Conservation (phyloP, 495 filamentous ascomycete species). For the Penicillium lividum region DNA sequence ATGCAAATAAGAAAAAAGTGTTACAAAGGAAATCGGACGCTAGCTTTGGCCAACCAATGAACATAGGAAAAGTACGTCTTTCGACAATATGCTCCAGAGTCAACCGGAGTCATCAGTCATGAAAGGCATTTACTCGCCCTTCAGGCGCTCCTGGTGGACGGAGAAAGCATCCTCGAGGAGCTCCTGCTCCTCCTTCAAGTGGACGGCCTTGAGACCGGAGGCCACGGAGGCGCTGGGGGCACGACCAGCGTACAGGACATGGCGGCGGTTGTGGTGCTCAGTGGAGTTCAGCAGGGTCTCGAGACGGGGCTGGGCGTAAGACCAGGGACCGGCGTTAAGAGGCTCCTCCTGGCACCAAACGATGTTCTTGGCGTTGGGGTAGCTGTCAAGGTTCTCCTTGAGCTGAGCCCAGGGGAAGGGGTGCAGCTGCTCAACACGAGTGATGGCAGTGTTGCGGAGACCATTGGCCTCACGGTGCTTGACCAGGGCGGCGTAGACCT, state of each 20-base stretch:
- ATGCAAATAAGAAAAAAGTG: constrained; percentile 30
- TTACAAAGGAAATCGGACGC: constrained; percentile 36
- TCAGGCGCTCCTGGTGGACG: constrained; percentile 59
- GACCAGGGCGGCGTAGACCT: constrained; percentile 86
- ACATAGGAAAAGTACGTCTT: constrained; percentile 28
- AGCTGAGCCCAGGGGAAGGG: constrained; percentile 98
- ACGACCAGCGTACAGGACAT: constrained; percentile 95
- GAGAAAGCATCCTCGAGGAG: constrained; percentile 75
- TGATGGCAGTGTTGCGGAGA: constrained; percentile 86
- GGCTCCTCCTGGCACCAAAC: constrained; percentile 98
- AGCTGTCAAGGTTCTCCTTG: constrained; percentile 90
- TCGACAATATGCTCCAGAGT: constrained; percentile 14
- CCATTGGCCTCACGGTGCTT: constrained; percentile 87
- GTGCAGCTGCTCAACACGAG: constrained; percentile 94
- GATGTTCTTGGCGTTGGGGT: constrained; percentile 94
- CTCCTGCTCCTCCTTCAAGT: constrained; percentile 93
- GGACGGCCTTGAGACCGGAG: constrained; percentile 83
- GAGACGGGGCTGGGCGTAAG: constrained; percentile 90
- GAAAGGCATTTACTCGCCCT: constrained; percentile 49
- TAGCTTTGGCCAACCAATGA: constrained; percentile 33
- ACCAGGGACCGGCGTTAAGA: constrained; percentile 94
- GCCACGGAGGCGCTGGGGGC: constrained; percentile 88
- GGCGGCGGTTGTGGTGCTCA: constrained; percentile 84
- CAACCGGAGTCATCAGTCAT: constrained; percentile 8
- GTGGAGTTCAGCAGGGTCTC: constrained; percentile 94